Percentiles rank a stretch among this genome's conserved stretches.
Evolutionary conservation across 2,329 filamentous ascomycete species (phyloP).

Genomic region (Tolypocladium sp.): DNA sequence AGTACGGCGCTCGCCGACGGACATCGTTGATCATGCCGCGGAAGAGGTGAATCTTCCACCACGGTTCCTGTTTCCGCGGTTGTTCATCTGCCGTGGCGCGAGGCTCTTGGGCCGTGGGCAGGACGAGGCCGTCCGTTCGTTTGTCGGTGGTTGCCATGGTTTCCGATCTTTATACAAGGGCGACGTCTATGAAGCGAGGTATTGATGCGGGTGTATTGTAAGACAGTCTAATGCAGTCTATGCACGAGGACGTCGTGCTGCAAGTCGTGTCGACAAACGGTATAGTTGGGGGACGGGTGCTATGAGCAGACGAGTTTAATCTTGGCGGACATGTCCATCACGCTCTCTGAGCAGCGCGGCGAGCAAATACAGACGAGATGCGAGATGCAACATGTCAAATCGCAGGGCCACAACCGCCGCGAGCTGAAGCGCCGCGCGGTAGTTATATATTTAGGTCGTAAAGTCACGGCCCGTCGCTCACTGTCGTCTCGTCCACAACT

Average conservation of each 20-base stretch:
- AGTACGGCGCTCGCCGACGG: constrained; percentile 65
- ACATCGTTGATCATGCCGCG: constrained; percentile 74
- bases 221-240: not conserved
- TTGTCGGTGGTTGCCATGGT: not conserved
- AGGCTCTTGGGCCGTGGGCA: not conserved
- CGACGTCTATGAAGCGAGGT: too few species aligned
- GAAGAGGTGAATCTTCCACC: constrained; percentile 71
- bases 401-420: not conserved
- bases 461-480: not conserved
- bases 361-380: not conserved
- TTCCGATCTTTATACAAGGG: not conserved
- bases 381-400: not conserved
- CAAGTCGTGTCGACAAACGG: not conserved
- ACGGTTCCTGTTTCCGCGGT: constrained; percentile 22
- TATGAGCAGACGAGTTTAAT: not conserved
- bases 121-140: not conserved
- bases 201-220: too few species aligned
- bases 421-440: not conserved
- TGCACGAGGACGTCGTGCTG: not conserved
- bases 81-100: not conserved
- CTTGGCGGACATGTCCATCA: not conserved
- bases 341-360: not conserved
- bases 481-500: not conserved
- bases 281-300: not conserved
- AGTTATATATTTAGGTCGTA: not conserved